phyloP scores from a whole-genome alignment of 306 rosid species.

The peach (Prunus persica) region DNA sequence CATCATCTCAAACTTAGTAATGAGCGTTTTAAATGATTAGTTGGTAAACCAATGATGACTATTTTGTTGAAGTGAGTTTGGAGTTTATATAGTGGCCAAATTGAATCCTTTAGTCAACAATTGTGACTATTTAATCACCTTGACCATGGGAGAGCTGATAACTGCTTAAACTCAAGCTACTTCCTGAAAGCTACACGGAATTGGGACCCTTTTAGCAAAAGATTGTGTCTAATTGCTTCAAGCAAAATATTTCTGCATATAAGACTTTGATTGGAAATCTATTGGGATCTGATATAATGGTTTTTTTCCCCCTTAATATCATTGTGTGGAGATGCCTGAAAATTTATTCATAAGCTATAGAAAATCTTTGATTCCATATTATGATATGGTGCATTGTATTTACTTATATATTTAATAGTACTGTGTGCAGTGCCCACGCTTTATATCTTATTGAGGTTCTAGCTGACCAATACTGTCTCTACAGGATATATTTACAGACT shows the following conservation, averaged over 20 bases:
- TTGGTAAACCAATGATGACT: background rate
- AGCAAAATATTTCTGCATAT: background rate
- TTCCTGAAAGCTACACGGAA: background rate
- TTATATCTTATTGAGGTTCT: slow-evolving; percentile 13
- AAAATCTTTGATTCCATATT: background rate
- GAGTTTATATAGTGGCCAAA: slow-evolving; percentile 1
- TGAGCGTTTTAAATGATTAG: background rate
- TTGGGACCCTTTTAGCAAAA: background rate
- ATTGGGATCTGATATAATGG: background rate
- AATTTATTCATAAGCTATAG: background rate
- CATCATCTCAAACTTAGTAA: background rate
- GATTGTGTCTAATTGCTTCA: slow-evolving; percentile 8
- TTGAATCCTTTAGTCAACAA: background rate
- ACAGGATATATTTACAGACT: slow-evolving; percentile 75
- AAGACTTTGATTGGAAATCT: background rate
- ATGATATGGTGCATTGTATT: background rate
- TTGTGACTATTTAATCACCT: background rate
- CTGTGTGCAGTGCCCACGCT: slow-evolving; percentile 7
- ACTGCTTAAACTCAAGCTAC: background rate
- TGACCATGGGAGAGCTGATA: background rate
- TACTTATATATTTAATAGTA: slow-evolving; percentile 1
- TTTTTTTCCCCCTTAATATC: background rate
- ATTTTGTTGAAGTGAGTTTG: slow-evolving; percentile 1
- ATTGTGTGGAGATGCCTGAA: background rate
- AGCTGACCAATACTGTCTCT: slow-evolving; percentile 27